A percentile compares a stretch with the other conserved stretches of the same genome.
These are phyloP conservation scores for Berberis vulgaris DNA, from an alignment of 164 flowering plant species.

Conservation along the genomic window DNA sequence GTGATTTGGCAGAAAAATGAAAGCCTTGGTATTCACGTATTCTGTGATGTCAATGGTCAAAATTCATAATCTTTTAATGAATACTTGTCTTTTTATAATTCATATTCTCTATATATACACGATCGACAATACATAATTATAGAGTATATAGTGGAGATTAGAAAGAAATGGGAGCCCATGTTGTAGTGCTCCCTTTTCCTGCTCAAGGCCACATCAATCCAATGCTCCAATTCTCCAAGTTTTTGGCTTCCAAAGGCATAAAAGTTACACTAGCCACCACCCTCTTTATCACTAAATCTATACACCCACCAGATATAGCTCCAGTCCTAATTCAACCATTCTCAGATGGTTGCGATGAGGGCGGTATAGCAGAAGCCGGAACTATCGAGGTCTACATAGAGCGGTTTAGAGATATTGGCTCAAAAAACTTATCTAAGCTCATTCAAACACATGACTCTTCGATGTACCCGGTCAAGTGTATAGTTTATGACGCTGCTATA, in stretches of 20 bases:
- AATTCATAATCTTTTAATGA: no score
- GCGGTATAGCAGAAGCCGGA: not conserved
- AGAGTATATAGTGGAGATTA: no score
- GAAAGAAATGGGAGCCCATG: not conserved
- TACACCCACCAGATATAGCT: not conserved
- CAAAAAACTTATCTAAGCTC: not conserved
- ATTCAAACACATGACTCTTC: not conserved
- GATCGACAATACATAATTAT: no score
- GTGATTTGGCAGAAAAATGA: no score
- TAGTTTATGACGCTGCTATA: not conserved
- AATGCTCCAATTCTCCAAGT: slow-evolving; percentile 8
- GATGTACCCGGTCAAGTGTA: slow-evolving; percentile 1
- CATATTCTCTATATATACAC: no score
- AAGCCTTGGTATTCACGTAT: no score
- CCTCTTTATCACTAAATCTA: not conserved
- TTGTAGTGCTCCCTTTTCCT: slow-evolving; percentile 8
- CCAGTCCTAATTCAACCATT: slow-evolving; percentile 3
- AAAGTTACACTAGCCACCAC: slow-evolving; percentile 8
- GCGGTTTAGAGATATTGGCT: slow-evolving; percentile 1
- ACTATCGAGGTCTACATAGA: not conserved
- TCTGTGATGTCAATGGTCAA: no score
- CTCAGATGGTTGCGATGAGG: slow-evolving; percentile 18
- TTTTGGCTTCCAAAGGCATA: slow-evolving; percentile 8
- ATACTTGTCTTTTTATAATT: no score
- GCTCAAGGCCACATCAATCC: slow-evolving; percentile 15